A percentile compares a stretch with the other conserved stretches of the same genome.
Evolutionary conservation across 352 stramenopile genomes (phyloP).

Genomic region (Phytophthora hybrid): DNA sequence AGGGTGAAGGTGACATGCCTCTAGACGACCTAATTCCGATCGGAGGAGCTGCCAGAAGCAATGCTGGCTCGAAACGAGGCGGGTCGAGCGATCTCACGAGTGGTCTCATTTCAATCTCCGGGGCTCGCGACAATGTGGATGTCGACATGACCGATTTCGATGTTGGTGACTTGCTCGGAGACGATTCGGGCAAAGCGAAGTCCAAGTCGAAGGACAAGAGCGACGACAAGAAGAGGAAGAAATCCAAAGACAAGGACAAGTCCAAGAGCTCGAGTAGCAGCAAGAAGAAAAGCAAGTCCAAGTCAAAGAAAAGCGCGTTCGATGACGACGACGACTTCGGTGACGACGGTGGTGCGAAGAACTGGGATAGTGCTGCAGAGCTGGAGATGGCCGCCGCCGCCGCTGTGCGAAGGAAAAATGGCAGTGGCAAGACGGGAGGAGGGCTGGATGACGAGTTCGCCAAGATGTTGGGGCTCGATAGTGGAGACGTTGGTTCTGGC

Average conservation of each 20-base stretch:
- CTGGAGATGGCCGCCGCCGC: constrained; percentile 38
- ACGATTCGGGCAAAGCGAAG: constrained; percentile 37
- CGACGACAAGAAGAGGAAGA: constrained; percentile 45
- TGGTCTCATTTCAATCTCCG: constrained; percentile 66
- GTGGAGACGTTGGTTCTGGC: constrained; percentile 11
- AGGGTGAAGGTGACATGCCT: constrained; percentile 38
- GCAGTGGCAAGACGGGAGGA: constrained; percentile 27
- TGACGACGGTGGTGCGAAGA: constrained; percentile 18
- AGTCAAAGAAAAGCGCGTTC: constrained; percentile 47
- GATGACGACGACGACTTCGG: constrained; percentile 43
- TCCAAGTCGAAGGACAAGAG: constrained; percentile 40
- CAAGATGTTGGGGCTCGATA: constrained; percentile 70
- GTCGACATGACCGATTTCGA: constrained; percentile 66
- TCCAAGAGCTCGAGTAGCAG: constrained; percentile 35
- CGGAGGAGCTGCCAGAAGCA: constrained; percentile 30
- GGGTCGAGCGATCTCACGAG: constrained; percentile 56
- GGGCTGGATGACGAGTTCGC: constrained; percentile 69
- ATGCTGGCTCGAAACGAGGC: constrained; percentile 9
- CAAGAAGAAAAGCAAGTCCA: constrained; percentile 58
- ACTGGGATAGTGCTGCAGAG: constrained; percentile 39
- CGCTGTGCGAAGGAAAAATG: constrained; percentile 51
- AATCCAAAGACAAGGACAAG: constrained; percentile 35
- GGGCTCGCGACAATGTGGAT: constrained; percentile 41
- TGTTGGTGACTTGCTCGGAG: constrained; percentile 62
- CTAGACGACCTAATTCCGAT: constrained; percentile 67